Evolutionary conservation across 2,329 filamentous ascomycete species (phyloP).

Genomic region (Colletotrichum echinochloae): DNA sequence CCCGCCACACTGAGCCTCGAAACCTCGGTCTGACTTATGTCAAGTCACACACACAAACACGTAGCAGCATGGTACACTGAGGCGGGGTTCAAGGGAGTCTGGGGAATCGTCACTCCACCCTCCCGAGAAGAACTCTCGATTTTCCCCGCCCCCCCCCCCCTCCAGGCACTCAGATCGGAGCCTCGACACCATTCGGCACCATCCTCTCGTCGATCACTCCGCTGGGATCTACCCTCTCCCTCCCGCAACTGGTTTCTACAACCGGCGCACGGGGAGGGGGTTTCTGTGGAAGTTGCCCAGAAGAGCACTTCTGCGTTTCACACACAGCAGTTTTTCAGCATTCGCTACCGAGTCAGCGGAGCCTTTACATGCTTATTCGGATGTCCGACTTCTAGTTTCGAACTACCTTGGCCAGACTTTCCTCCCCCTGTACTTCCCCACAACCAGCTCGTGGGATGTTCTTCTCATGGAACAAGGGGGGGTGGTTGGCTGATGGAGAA

Average conservation of each 20-base stretch:
- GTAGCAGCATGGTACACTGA: neutral
- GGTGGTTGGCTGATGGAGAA: neutral
- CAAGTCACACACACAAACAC: neutral
- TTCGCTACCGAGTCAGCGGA: neutral
- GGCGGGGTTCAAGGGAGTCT: too few relatives aligned
- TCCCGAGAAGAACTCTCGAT: neutral
- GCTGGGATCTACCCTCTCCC: neutral
- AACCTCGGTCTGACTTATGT: neutral
- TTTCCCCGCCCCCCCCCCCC: neutral
- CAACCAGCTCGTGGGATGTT: neutral
- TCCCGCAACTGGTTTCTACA: neutral
- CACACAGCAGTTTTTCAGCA: neutral
- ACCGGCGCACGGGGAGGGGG: too few relatives aligned
- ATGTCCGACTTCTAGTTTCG: neutral
- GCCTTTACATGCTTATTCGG: constrained; percentile 7
- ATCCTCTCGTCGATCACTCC: neutral
- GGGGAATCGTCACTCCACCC: neutral
- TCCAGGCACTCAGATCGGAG: neutral
- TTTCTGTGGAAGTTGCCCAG: neutral
- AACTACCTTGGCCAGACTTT: too few relatives aligned
- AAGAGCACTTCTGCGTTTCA: neutral
- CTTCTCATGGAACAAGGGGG: neutral
- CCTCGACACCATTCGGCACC: neutral
- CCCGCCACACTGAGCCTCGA: neutral
- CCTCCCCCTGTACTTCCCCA: neutral